Percentiles rank a stretch among this genome's conserved stretches.
Evolutionary conservation across 2,329 filamentous ascomycete genomes (phyloP).

Genomic region (Diaporthe velutina): DNA sequence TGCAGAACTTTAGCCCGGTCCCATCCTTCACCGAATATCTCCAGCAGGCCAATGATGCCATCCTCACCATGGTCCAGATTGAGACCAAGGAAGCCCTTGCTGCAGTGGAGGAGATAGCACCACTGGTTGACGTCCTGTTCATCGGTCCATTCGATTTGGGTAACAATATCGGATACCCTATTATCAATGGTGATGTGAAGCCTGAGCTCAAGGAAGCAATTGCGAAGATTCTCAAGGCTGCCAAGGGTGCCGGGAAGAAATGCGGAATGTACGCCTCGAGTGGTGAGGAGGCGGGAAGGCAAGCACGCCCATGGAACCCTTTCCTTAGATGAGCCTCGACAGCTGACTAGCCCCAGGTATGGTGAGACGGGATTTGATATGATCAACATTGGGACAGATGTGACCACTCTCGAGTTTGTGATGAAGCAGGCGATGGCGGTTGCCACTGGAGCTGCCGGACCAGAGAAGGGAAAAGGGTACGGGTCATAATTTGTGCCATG

Average conservation of each 20-base stretch:
- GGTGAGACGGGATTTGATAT: conserved; percentile 72
- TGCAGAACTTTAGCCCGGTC: conserved; percentile 61
- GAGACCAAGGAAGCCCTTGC: conserved; percentile 75
- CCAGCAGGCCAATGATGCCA: conserved; percentile 66
- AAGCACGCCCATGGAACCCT: neutral
- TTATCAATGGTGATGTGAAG: conserved; percentile 71
- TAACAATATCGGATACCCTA: conserved; percentile 72
- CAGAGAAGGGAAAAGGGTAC: conserved; percentile 56
- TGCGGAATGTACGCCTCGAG: conserved; percentile 70
- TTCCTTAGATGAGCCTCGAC: too few relatives aligned
- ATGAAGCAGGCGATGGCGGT: conserved; percentile 61
- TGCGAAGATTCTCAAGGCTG: conserved; percentile 67
- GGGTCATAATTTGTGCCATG: conserved; percentile 46
- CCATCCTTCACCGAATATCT: conserved; percentile 68
- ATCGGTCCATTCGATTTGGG: conserved; percentile 77
- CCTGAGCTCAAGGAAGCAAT: conserved; percentile 72
- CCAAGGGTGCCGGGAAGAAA: conserved; percentile 74
- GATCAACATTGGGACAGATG: conserved; percentile 70
- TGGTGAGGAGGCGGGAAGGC: conserved; percentile 65
- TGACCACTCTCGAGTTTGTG: conserved; percentile 61
- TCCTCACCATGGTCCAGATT: conserved; percentile 77
- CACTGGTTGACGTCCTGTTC: conserved; percentile 73
- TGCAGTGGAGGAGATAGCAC: conserved; percentile 72
- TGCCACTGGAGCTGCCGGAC: conserved; percentile 57
- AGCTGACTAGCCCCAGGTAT: conserved; percentile 49